Evolutionary conservation across 352 stramenopile species (phyloP).

Genomic region (Globisporangium yorkense): DNA sequence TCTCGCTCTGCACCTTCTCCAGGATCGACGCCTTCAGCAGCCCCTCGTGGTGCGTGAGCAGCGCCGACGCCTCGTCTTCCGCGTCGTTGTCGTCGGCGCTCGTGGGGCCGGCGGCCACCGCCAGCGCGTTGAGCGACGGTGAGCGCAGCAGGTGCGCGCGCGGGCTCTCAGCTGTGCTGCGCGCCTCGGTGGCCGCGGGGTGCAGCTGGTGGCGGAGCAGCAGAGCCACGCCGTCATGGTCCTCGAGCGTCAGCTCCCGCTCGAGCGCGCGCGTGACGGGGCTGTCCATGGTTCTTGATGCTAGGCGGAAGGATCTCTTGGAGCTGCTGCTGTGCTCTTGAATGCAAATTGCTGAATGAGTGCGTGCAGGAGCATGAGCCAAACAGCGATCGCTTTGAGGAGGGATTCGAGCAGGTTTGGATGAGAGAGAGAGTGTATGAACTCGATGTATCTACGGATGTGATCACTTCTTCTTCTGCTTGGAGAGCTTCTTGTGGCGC

Average conservation of each 20-base stretch:
- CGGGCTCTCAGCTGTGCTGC: slow-evolving; percentile 1
- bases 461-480: slow-evolving; percentile 82
- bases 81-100: slow-evolving; percentile 19
- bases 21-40: slow-evolving; percentile 71
- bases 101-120: slow-evolving; percentile 6
- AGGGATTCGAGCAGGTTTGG: too few relatives aligned
- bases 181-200: slow-evolving; percentile 2
- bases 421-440: too few relatives aligned
- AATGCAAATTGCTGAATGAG: too few relatives aligned
- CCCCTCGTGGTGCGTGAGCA: slow-evolving; percentile 47
- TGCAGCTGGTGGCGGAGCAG: slow-evolving; percentile 14
- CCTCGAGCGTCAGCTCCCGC: slow-evolving; percentile 4
- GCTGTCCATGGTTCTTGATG: not conserved
- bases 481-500: slow-evolving; percentile 93
- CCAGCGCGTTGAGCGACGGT: slow-evolving; percentile 10
- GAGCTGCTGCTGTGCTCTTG: too few relatives aligned
- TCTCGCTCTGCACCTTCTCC: slow-evolving; percentile 69
- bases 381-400: too few relatives aligned
- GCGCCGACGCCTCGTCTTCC: slow-evolving; percentile 26
- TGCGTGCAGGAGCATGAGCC: too few relatives aligned
- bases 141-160: slow-evolving; percentile 10
- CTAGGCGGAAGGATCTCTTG: too few relatives aligned
- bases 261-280: slow-evolving; percentile 6
- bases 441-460: too few relatives aligned
- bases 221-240: slow-evolving; percentile 1